Evolutionary conservation across 2,329 filamentous ascomycete genomes (phyloP).

Genomic region (Apiospora saccharicola): DNA sequence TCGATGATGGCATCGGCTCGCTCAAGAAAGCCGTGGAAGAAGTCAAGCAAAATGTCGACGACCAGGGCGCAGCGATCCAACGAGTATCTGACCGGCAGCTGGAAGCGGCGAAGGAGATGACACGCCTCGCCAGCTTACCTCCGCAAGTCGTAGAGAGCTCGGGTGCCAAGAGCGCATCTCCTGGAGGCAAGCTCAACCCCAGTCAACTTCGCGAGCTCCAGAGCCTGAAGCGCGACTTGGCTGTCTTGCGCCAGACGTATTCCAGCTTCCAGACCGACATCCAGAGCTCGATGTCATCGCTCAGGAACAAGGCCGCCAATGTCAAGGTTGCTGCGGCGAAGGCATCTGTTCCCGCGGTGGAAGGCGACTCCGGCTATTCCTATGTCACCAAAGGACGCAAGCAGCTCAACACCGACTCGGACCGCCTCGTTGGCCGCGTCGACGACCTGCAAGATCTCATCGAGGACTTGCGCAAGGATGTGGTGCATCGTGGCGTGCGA

Average conservation of each 20-base stretch:
- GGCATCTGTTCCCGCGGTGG: conserved; percentile 72
- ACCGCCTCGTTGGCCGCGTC: conserved; percentile 88
- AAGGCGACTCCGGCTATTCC: conserved; percentile 80
- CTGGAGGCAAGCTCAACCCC: conserved; percentile 55
- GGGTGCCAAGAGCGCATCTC: conserved; percentile 43
- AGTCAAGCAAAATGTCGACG: conserved; percentile 82
- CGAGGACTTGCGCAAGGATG: conserved; percentile 96
- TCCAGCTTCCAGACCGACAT: conserved; percentile 90
- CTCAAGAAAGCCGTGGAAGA: conserved; percentile 85
- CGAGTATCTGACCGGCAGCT: conserved; percentile 90
- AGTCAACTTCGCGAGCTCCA: conserved; percentile 81
- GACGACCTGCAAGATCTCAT: conserved; percentile 98
- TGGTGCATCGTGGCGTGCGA: conserved; percentile 89
- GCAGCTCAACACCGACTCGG: conserved; percentile 83
- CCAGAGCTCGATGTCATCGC: conserved; percentile 82
- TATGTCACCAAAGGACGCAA: conserved; percentile 91
- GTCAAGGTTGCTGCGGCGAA: conserved; percentile 81
- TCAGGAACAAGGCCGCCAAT: conserved; percentile 81
- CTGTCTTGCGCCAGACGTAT: conserved; percentile 91
- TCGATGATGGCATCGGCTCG: conserved; percentile 87
- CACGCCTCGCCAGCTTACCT: conserved; percentile 60
- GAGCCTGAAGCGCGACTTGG: conserved; percentile 84
- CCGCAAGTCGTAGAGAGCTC: conserved; percentile 60
- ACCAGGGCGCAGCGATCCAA: conserved; percentile 83
- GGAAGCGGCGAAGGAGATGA: conserved; percentile 87